phyloP scores from a whole-genome alignment of 2,329 filamentous ascomycete genomes.

The Fusarium dlaminii region DNA sequence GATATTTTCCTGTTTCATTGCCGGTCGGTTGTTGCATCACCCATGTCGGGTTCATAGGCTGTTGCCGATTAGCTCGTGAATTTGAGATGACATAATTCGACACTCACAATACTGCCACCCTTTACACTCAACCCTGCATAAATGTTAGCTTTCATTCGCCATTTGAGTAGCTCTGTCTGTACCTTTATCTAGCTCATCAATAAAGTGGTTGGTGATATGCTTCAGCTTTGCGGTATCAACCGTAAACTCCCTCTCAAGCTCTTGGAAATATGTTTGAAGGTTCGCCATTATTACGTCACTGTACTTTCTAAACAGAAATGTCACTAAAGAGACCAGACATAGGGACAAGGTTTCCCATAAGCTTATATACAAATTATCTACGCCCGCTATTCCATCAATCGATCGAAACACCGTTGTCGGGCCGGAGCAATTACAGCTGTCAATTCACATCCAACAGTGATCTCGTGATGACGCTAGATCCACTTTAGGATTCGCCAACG shows the following conservation, averaged over 20 bases:
- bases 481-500: not conserved
- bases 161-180: fast-evolving
- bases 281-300: not conserved
- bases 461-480: not conserved
- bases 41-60: constrained; percentile 19
- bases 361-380: not conserved
- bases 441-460: not conserved
- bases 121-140: not conserved
- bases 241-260: not conserved
- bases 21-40: constrained; percentile 7
- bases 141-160: not conserved
- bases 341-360: fast-evolving
- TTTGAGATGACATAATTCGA: too few relatives aligned
- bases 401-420: not conserved
- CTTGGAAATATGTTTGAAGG: not conserved
- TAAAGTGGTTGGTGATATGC: constrained; percentile 1
- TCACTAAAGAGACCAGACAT: fast-evolving
- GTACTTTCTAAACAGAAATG: fast-evolving
- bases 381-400: too few relatives aligned
- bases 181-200: constrained; percentile 6
- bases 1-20: not conserved
- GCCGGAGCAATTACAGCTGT: not conserved
- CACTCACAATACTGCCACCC: not conserved
- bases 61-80: not conserved
- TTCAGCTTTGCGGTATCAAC: constrained; percentile 8